A percentile compares a stretch with the other conserved stretches of the same genome.
phyloP scores from a whole-genome alignment of 768 basidiomycete genomes.

The Kwoniella bestiolae region DNA sequence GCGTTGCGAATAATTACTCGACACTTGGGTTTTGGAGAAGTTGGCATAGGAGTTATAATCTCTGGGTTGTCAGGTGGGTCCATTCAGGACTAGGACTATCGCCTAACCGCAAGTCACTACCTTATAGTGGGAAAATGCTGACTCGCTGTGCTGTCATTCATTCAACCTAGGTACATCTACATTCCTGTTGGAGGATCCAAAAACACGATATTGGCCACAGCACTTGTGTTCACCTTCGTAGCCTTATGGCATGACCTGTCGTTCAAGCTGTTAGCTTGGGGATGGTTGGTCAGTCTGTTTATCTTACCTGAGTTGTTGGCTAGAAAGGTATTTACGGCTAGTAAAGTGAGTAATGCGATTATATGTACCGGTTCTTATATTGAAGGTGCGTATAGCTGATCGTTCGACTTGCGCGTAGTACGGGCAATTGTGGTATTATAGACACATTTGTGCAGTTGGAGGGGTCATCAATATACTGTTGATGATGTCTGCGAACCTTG shows the following conservation, averaged over 20 bases:
- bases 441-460: conserved; percentile 80
- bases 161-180: conserved; percentile 98
- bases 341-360: conserved; percentile 63
- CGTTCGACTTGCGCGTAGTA: conserved; percentile 62
- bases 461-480: conserved; percentile 80
- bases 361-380: no score
- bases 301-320: conserved; percentile 82
- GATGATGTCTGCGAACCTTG: conserved; percentile 90
- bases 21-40: conserved; percentile 89
- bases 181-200: conserved; percentile 81
- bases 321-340: conserved; percentile 65
- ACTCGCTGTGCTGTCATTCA: no score
- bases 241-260: conserved; percentile 97
- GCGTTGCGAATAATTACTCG: conserved; percentile 97
- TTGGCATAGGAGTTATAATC: conserved; percentile 96
- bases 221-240: conserved; percentile 91
- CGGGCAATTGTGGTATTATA: conserved; percentile 72
- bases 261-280: conserved; percentile 86
- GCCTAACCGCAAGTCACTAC: no score
- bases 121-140: no score
- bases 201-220: conserved; percentile 66
- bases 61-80: conserved; percentile 86
- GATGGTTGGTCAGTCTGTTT: conserved; percentile 91
- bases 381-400: not conserved
- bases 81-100: no score